Evolutionary conservation across 2,329 filamentous ascomycete species (phyloP), one percentile per base, ranked within the genome.

Genomic region (Ascochyta koolunga): DNA sequence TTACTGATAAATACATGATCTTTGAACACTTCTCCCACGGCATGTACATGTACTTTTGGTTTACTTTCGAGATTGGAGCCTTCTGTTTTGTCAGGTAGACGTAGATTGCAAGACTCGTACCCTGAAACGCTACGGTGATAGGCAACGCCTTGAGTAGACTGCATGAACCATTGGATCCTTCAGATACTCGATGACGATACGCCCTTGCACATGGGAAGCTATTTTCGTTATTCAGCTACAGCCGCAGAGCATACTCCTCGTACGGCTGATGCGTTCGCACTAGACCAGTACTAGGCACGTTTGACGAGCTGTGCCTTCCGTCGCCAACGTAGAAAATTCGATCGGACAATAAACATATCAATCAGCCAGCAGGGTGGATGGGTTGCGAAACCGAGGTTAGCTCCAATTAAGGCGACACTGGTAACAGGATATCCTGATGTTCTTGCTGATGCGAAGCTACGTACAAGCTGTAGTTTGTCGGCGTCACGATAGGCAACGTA

Each of bases 151-250:
- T 8, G 2, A 2, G 4, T 18, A 19, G 8, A 36, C 10, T 10
- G n/a, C 16, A 19, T 36, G 16, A 19, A 10, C 16, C 4, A 19
- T 36, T 2, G 2, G 4, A 2, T 15, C 10, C n/a, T 22, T 37
- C 38, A 39, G 39, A 38, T 22, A 48, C 44, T 39, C 18, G 16
- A 24, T 43, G 27, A 19, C 31, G 19, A n/a, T 25, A 38, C 13
- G 16, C 25, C 21, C 24, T n/a, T 32, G 8, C 6, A 32, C 6
- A 48, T 39, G 39, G 21, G 27, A 1, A 24, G 27, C 51, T 54
- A 49, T 48, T 54, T n/a, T 38, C 27, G 27, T 44, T 32, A 7
- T 25, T 54, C 50, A 54, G 51, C 44, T 49, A 22, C 35, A 25
- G 35, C 39, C 43, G 29, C 43, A 16, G 16, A 39, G 5, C n/a